Conservation (phyloP, 352 stramenopile species). For the Phytophthora sansomeana region DNA sequence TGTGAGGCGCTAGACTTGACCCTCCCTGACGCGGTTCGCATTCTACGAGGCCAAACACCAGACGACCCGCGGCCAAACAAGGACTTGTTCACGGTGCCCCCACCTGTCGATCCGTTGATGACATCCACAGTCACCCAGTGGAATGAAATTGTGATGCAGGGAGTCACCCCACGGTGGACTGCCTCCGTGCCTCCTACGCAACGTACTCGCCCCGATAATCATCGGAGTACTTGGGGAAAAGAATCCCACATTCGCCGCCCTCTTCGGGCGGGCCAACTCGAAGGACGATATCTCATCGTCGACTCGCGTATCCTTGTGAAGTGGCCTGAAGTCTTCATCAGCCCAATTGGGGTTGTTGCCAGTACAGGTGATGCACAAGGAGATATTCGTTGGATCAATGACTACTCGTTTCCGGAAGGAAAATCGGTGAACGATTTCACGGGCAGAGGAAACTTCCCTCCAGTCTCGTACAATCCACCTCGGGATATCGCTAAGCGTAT, state of each 20-base stretch:
- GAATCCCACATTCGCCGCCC: conserved; percentile 9
- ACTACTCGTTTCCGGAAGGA: conserved; percentile 21
- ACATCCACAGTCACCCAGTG: neutral
- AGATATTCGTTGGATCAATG: conserved; percentile 27
- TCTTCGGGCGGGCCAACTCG: conserved; percentile 8
- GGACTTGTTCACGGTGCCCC: conserved; percentile 1
- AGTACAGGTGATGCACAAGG: neutral
- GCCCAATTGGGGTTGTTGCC: conserved; percentile 14
- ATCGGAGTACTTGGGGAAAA: no score
- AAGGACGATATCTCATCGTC: conserved; percentile 31
- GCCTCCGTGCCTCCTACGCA: neutral
- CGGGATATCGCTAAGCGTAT: conserved; percentile 27
- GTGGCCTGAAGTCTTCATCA: conserved; percentile 21
- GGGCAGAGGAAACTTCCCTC: conserved; percentile 1
- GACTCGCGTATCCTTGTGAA: no score
- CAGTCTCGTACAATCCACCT: conserved; percentile 28
- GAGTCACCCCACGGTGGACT: conserved; percentile 5
- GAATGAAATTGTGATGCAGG: conserved; percentile 19
- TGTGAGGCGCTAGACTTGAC: no score
- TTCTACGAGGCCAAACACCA: conserved; percentile 8
- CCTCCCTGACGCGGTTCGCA: neutral
- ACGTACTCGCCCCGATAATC: neutral
- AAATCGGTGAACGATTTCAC: conserved; percentile 29
- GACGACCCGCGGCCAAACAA: conserved; percentile 21
- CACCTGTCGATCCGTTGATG: neutral